Percentiles rank a stretch among this genome's conserved stretches.
phyloP scores from a whole-genome alignment of 2,329 filamentous ascomycete species.

The Cladophialophora chaetospira region DNA sequence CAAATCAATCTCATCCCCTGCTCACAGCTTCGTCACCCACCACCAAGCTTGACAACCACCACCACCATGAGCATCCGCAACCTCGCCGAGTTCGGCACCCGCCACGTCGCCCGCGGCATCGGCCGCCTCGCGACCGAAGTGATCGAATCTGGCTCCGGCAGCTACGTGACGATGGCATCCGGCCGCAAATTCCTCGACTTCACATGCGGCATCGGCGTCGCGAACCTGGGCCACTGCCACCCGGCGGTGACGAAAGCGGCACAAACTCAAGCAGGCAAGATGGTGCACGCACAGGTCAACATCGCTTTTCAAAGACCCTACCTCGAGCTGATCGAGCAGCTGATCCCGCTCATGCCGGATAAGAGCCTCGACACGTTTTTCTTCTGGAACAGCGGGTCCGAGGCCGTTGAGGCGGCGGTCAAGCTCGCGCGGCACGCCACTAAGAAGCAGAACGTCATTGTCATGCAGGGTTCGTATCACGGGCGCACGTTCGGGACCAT shows the following conservation, averaged over 20 bases:
- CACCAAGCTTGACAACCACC: not conserved
- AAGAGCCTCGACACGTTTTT: conserved; percentile 43
- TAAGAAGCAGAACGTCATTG: conserved; percentile 43
- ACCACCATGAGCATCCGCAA: conserved; percentile 20
- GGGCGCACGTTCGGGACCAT: conserved; percentile 42
- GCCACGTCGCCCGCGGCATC: conserved; percentile 34
- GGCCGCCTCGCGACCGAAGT: conserved; percentile 34
- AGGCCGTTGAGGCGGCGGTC: conserved; percentile 42
- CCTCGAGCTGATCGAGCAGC: conserved; percentile 38
- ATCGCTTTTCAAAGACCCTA: conserved; percentile 46
- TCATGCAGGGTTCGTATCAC: conserved; percentile 44
- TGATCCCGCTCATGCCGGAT: conserved; percentile 42
- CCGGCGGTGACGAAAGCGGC: conserved; percentile 41
- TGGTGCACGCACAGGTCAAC: conserved; percentile 46
- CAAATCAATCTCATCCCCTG: not conserved
- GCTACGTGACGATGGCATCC: conserved; percentile 37
- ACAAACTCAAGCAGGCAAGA: conserved; percentile 40
- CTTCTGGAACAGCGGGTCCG: conserved; percentile 44
- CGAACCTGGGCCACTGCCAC: conserved; percentile 42
- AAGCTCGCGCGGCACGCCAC: conserved; percentile 42
- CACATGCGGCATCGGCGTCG: conserved; percentile 40
- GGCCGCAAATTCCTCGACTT: conserved; percentile 39
- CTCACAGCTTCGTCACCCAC: not conserved
- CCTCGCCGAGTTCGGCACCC: conserved; percentile 35
- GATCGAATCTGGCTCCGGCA: conserved; percentile 38